Evolutionary conservation across 495 filamentous ascomycete species (phyloP).

Genomic region (Hypoxylon intermedium): DNA sequence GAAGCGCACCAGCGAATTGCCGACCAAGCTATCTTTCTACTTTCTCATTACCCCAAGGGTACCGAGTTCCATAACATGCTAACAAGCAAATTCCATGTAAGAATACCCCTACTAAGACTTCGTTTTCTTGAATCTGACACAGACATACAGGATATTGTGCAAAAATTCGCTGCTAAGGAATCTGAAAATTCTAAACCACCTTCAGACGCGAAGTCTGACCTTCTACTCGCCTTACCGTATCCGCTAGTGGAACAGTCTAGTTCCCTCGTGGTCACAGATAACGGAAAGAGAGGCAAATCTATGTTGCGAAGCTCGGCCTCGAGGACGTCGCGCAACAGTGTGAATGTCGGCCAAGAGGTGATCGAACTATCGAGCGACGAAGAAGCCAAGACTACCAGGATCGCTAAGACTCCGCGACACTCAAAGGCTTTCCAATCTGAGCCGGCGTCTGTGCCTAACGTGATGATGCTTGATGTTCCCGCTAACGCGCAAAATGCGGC

Average conservation of each 20-base stretch:
- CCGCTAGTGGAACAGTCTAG: slow-evolving; percentile 24
- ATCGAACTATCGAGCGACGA: slow-evolving; percentile 11
- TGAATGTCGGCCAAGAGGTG: slow-evolving; percentile 1
- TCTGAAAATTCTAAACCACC: slow-evolving; percentile 12
- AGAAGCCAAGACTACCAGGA: neutral
- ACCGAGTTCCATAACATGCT: slow-evolving; percentile 51
- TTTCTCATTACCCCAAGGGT: slow-evolving; percentile 50
- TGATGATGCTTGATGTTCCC: slow-evolving; percentile 13
- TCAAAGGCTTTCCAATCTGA: too few relatives aligned
- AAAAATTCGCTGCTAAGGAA: slow-evolving; percentile 22
- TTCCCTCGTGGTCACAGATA: slow-evolving; percentile 23
- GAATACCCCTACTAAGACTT: slow-evolving; percentile 7
- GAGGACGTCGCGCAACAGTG: slow-evolving; percentile 19
- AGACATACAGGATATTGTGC: slow-evolving; percentile 18
- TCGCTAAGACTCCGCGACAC: too few relatives aligned
- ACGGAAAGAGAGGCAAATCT: slow-evolving; percentile 27
- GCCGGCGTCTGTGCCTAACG: slow-evolving; percentile 2
- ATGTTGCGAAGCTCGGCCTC: slow-evolving; percentile 20
- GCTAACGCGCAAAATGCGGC: neutral
- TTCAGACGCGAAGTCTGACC: neutral
- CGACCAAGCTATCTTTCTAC: slow-evolving; percentile 50
- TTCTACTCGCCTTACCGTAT: slow-evolving; percentile 30
- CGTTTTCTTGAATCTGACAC: slow-evolving; percentile 1
- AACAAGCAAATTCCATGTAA: slow-evolving; percentile 43
- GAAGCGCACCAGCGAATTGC: slow-evolving; percentile 47